A percentile compares a stretch with the other conserved stretches of the same genome.
Conservation (phyloP, 2,329 filamentous ascomycete genomes). For the Xylaria sp. region DNA sequence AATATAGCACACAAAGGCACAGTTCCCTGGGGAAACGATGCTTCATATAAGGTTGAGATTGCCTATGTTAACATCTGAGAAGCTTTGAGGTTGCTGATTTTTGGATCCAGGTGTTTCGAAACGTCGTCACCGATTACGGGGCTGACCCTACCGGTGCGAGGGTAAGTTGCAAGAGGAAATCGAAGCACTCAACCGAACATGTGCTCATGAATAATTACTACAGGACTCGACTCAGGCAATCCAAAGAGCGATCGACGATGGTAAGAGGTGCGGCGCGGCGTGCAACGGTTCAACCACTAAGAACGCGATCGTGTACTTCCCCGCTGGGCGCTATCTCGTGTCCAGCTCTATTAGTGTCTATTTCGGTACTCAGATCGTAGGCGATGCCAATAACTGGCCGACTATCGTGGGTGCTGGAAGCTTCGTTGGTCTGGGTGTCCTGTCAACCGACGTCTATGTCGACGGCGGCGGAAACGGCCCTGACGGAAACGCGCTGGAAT, state of each 20-base stretch:
- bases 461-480: neutral
- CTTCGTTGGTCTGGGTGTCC: conserved; percentile 12
- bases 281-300: conserved; percentile 13
- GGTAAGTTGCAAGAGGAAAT: conserved; percentile 13
- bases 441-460: conserved; percentile 13
- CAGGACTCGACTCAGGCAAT: conserved; percentile 15
- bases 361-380: conserved; percentile 13
- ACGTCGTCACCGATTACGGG: conserved; percentile 25
- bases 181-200: neutral
- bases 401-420: neutral
- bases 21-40: conserved; percentile 28
- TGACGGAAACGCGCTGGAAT: conserved; percentile 5
- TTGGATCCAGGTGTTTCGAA: conserved; percentile 19
- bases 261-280: conserved; percentile 13
- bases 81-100: neutral
- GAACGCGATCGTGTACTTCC: conserved; percentile 15
- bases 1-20: conserved; percentile 19
- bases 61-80: neutral
- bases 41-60: conserved; percentile 17
- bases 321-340: conserved; percentile 6
- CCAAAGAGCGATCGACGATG: conserved; percentile 8
- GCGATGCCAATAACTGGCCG: conserved; percentile 14
- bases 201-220: neutral
- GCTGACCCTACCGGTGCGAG: conserved; percentile 22
- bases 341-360: conserved; percentile 2